A percentile compares a stretch with the other conserved stretches of the same genome.
Evolutionary conservation across 2,329 filamentous ascomycete genomes (phyloP).

Genomic region (Talaromyces sp.): DNA sequence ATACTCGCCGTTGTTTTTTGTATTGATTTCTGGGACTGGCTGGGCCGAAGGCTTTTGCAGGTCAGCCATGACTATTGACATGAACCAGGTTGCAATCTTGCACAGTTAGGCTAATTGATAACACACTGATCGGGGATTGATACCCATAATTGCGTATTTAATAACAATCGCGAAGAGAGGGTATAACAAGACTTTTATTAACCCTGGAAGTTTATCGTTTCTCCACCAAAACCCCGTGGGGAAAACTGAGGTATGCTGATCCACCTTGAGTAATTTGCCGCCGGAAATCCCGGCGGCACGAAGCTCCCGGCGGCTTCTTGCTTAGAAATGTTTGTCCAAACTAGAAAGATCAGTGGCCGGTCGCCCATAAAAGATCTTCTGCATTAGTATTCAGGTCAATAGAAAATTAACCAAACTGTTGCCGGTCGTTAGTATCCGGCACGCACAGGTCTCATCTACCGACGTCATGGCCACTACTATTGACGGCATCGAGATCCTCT

Average conservation of each 20-base stretch:
- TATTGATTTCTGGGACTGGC: not conserved
- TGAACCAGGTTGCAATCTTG: not conserved
- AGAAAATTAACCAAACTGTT: not conserved
- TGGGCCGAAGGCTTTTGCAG: not conserved
- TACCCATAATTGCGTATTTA: no score
- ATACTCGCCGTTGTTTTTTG: not conserved
- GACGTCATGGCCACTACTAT: not conserved
- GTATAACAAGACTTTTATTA: not conserved
- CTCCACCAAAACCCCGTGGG: not conserved
- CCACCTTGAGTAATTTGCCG: not conserved
- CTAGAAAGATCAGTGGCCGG: no score
- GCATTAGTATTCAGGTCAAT: not conserved
- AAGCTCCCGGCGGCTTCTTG: not conserved
- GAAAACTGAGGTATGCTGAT: not conserved
- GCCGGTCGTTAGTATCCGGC: not conserved
- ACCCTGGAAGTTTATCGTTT: not conserved
- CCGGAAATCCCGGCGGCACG: not conserved
- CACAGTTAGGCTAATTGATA: no score
- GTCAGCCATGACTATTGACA: not conserved
- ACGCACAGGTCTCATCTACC: not conserved
- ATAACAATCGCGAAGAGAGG: no score
- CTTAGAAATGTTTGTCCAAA: not conserved
- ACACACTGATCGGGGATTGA: no score
- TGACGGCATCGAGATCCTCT: not conserved
- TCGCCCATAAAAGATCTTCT: no score